Conservation (phyloP, 2,329 filamentous ascomycete species). For the Colletotrichum sp. region DNA sequence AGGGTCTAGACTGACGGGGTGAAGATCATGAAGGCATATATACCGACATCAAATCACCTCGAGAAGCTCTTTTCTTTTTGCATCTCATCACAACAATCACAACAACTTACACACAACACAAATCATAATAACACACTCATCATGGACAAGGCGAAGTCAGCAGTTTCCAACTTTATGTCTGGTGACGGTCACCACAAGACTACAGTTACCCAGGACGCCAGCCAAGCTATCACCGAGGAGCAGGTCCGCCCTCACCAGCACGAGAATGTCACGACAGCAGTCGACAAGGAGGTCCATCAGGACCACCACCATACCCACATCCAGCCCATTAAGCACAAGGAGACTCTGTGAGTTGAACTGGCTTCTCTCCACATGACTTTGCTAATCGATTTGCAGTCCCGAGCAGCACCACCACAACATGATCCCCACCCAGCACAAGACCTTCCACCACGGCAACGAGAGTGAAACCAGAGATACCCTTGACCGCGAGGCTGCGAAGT, state of each 20-base stretch:
- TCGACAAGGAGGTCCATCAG: constrained; percentile 74
- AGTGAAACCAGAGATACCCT: constrained; percentile 50
- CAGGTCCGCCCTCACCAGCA: constrained; percentile 64
- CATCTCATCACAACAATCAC: background rate
- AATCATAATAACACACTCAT: constrained; percentile 23
- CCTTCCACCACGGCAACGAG: constrained; percentile 65
- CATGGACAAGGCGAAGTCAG: constrained; percentile 71
- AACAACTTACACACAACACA: background rate
- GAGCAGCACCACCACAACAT: constrained; percentile 69
- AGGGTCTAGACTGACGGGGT: background rate
- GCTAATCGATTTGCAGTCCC: constrained; percentile 37
- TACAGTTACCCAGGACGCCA: constrained; percentile 71
- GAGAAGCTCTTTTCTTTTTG: background rate
- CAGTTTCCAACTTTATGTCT: constrained; percentile 64
- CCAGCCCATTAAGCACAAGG: constrained; percentile 58
- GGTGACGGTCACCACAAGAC: constrained; percentile 71
- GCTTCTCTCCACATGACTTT: too few species aligned
- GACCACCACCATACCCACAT: constrained; percentile 75
- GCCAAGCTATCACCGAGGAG: constrained; percentile 66
- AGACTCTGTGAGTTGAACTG: constrained; percentile 29
- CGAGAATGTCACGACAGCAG: constrained; percentile 64
- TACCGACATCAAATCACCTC: background rate
- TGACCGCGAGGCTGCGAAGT: constrained; percentile 51
- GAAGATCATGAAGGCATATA: background rate
- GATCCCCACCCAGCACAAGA: constrained; percentile 62